Evolutionary conservation across 169 alveolate species (phyloP).

Genomic region (Ichthyophthirius multifiliis): DNA sequence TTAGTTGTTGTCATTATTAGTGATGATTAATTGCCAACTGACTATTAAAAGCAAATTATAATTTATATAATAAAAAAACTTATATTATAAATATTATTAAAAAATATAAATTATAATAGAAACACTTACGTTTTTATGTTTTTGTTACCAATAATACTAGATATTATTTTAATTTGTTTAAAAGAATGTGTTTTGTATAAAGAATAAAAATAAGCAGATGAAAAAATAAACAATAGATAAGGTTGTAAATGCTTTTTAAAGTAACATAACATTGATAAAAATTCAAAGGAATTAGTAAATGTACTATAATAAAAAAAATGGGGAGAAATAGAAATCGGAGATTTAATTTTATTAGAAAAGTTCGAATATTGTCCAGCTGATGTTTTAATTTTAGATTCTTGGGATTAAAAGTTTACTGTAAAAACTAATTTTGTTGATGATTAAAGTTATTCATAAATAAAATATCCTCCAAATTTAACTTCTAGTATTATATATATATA

Average conservation of each 20-base stretch:
- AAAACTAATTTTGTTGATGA: not conserved
- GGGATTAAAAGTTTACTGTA: not conserved
- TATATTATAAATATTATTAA: not conserved
- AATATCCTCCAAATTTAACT: not conserved
- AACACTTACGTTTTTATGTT: not conserved
- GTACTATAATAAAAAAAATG: not conserved
- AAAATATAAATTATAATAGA: not conserved
- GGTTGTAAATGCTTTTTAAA: not conserved
- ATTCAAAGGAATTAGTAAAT: not conserved
- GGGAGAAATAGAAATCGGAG: not conserved
- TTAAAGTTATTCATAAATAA: not conserved
- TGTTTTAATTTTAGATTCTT: not conserved
- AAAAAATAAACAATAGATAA: not conserved
- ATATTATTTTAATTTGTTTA: not conserved
- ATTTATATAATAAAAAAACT: not conserved
- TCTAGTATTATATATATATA: too few relatives aligned
- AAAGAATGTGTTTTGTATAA: not conserved
- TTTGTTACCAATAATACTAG: not conserved
- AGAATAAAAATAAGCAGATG: not conserved
- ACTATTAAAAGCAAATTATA: not conserved
- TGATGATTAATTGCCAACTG: not conserved
- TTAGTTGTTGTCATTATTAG: not conserved
- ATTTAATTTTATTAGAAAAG: not conserved
- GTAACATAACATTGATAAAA: not conserved
- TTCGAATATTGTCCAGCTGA: slow-evolving; percentile 3